Base-by-base conservation (phyloP, 257 asterid species). In the Solanum rostratum region DNA sequence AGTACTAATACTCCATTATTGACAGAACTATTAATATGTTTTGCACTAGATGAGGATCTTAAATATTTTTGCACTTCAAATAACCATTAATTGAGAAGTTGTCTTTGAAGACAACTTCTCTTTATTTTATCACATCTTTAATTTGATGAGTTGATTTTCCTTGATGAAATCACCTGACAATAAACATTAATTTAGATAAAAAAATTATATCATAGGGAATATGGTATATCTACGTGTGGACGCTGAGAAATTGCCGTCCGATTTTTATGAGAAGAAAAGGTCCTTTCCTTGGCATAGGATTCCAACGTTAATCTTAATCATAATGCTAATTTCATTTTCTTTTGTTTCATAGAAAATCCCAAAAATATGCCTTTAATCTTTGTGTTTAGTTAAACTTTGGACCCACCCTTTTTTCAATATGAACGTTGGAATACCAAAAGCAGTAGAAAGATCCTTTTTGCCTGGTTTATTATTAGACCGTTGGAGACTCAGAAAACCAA, bases 391-490 rank as follows among this genome's bases (percentile, higher is more conserved):
- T 4, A 15, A 11, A 50, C 82, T 24, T 22, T 81, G 89, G 92
- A 79, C 92, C 94, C 91, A 90, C 88, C 79, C 62, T 49, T 78
- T 29, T 78, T 29, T 19, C 20, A 91, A 90, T 89, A 83, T 68
- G 90, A 94, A 94, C 95, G 98, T 93, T 93, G 86, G 86, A 86
- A 85, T 27, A 29, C 46, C 43, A 78, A 27, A 74, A 33, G 50
- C 19, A 55, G 33, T 84, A 30, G 22, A 41, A 63, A 79, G 37
- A 83, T 84, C 63, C 87, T 89, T 86, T 84, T 74, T 20, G 18
- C 41, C 79, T 82, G 2, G 80, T 85, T 88, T 24, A 12, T 86
- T 80, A 90, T 91, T 73, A 85, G 97, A 94, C 98, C 97, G 98
- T 94, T 94, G 94, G 10, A 80, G 84, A 41, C 68, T 29, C 91